Evolutionary conservation across 345 rosid genomes (phyloP).

Genomic region (Turritis glabra): DNA sequence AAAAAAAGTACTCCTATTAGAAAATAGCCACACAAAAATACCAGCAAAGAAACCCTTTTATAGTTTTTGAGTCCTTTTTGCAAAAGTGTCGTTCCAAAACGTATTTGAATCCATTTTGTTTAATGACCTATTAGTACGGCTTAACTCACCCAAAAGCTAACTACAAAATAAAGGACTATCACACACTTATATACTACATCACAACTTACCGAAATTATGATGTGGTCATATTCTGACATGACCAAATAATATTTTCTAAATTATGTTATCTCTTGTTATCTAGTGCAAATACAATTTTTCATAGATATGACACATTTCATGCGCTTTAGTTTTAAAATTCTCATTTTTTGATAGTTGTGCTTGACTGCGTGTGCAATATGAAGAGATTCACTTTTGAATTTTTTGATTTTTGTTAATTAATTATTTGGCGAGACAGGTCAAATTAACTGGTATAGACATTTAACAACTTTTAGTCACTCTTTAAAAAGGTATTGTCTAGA

Average conservation of each 20-base stretch:
- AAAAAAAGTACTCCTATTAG: no score
- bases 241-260: no score
- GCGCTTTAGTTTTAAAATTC: neutral
- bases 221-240: no score
- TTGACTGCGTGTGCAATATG: neutral
- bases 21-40: no score
- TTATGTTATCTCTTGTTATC: neutral
- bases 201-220: no score
- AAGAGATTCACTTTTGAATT: neutral
- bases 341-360: neutral
- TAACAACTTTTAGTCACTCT: conserved; percentile 1
- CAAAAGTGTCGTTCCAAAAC: neutral
- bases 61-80: neutral
- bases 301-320: neutral
- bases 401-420: neutral
- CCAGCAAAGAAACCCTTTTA: no score
- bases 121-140: no score
- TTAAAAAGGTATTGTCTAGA: neutral
- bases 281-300: neutral
- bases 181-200: no score
- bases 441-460: conserved; percentile 4
- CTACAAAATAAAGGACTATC: no score
- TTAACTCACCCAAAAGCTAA: no score
- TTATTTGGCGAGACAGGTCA: conserved; percentile 14
- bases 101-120: neutral